Evolutionary conservation across 2,329 filamentous ascomycete genomes (phyloP), one percentile per base, ranked within the genome.

Genomic region (Pseudopithomyces maydicus): DNA sequence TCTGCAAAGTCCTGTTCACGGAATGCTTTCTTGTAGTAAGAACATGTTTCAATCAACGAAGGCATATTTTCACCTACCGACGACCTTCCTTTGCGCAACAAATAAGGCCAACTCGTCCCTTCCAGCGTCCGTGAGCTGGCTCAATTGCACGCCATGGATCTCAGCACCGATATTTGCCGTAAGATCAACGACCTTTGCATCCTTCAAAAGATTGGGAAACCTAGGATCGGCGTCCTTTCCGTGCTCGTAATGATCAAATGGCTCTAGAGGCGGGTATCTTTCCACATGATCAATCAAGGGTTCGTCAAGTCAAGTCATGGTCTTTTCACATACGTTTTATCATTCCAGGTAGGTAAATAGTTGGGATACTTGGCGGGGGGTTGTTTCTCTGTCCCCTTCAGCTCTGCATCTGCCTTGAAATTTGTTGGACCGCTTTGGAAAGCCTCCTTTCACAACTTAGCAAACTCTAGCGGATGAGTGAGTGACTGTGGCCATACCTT

Each of bases 41-140:
- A 20, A 12, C 17, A 39, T 3, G 3, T 17, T 19, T 39, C 5
- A 45, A 50, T 54, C 57, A 15, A 42, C 10, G 38, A 7, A n/a
- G 12, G 5, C 19, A 6, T 12, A 38, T 39, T 12, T 14, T 50
- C 10, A 58, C 78, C 12, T 76, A 81, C 78, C 86, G 15, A 92
- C 89, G 6, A 93, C 89, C 70, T 92, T 92, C 69, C 89, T 86
- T 77, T 91, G 83, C 11, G 90, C 88, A 11, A 92, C 88, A 61
- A 89, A 87, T 20, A 88, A 84, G 1, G 91, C 90, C 5, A 94
- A 82, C 73, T 94, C 88, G 67, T 93, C 88, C 71, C 91, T 92
- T 52, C 87, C 90, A 15, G 87, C 85, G 42, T 86, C 77, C 52
- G 79, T 85, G 12, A 94, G 81, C 59, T 83, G 81, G 77, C 85